Evolutionary conservation across 169 alveolate species (phyloP).

Genomic region (Perkinsus olseni): DNA sequence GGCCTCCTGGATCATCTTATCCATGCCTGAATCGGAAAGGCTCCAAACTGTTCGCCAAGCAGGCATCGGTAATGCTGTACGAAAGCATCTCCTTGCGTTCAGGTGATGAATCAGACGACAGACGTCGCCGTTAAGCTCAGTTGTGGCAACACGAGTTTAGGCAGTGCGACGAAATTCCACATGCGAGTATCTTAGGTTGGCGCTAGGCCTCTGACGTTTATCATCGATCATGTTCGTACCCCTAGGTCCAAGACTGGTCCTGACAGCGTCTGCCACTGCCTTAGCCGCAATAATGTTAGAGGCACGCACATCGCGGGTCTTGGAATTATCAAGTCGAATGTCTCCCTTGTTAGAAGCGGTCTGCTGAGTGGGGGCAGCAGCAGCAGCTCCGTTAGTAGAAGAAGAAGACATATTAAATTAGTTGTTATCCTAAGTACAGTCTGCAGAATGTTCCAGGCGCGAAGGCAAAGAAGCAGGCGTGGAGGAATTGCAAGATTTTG

Average conservation of each 20-base stretch:
- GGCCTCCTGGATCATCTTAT: conserved; percentile 95
- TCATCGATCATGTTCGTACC: not conserved
- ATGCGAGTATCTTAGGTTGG: too few relatives aligned
- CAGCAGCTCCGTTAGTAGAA: not conserved
- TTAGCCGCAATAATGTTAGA: conserved; percentile 72
- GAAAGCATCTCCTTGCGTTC: not conserved
- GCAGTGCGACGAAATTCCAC: too few relatives aligned
- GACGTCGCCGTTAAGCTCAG: too few relatives aligned
- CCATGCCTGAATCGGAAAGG: conserved; percentile 84
- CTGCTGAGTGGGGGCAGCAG: not conserved
- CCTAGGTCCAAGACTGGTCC: conserved; percentile 98
- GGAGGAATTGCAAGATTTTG: not conserved
- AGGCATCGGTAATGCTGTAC: too few relatives aligned
- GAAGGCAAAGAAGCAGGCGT: not conserved
- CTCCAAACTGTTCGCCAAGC: too few relatives aligned
- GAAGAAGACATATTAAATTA: not conserved
- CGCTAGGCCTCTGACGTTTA: too few relatives aligned
- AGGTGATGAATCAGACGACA: too few relatives aligned
- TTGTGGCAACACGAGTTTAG: too few relatives aligned
- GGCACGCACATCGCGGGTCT: conserved; percentile 59
- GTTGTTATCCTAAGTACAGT: not conserved
- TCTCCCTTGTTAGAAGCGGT: not conserved
- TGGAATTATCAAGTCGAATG: conserved; percentile 3
- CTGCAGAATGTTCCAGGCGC: too few relatives aligned
- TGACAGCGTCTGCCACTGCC: conserved; percentile 93